These are phyloP conservation scores for Solanum verrucosum DNA, from an alignment of 257 asterid species.

Conservation along the genomic window DNA sequence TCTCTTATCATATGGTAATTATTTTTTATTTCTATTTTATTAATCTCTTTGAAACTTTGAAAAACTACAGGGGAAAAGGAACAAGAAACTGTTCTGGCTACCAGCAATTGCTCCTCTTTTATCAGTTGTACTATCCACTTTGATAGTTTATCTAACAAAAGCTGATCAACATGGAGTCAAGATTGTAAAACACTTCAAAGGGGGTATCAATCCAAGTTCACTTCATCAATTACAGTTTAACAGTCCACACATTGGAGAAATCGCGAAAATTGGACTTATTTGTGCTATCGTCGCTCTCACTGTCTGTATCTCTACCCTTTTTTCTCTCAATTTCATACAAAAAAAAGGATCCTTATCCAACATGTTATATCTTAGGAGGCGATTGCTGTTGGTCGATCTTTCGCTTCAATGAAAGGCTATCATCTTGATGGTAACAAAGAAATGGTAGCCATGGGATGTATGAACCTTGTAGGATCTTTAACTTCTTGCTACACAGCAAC, in stretches of 20 bases:
- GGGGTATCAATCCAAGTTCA: constrained; percentile 72
- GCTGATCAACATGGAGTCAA: constrained; percentile 66
- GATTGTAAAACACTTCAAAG: constrained; percentile 77
- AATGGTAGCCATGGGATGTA: constrained; percentile 78
- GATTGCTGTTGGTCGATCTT: constrained; percentile 78
- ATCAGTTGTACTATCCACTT: background rate
- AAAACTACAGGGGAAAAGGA: background rate
- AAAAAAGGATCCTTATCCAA: background rate
- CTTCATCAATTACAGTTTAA: constrained; percentile 43
- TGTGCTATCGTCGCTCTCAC: constrained; percentile 85
- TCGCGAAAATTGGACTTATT: constrained; percentile 62
- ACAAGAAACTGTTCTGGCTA: background rate
- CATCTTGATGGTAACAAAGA: constrained; percentile 87
- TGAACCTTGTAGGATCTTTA: constrained; percentile 67
- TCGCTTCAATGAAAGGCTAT: constrained; percentile 74
- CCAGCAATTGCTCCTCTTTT: background rate
- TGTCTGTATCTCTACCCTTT: constrained; percentile 23
- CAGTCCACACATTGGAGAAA: constrained; percentile 43
- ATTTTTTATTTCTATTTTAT: background rate
- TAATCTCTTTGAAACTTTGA: background rate
- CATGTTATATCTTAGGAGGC: constrained; percentile 49
- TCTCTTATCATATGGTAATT: background rate
- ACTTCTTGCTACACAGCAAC: constrained; percentile 80
- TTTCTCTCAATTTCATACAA: background rate
- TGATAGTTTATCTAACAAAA: constrained; percentile 49